Percentiles rank a stretch among this genome's conserved stretches.
These are phyloP conservation scores for Echium plantagineum DNA, from an alignment of 257 asterid species.

Conservation along the genomic window DNA sequence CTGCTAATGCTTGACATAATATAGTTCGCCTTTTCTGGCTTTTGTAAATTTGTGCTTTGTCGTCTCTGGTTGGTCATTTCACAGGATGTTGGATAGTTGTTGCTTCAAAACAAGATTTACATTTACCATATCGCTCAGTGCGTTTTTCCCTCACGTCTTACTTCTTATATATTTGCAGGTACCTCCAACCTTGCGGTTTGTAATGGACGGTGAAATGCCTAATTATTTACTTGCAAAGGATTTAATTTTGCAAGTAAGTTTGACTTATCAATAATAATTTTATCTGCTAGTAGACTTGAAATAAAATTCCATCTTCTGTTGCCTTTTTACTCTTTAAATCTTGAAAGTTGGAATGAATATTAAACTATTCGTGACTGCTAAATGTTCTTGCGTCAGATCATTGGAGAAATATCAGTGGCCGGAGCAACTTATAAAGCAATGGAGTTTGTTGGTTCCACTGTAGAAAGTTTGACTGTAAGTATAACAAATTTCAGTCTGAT, in stretches of 20 bases:
- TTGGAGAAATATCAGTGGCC: constrained; percentile 96
- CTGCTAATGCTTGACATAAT: background rate
- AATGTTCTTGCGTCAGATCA: constrained; percentile 43
- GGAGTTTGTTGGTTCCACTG: constrained; percentile 90
- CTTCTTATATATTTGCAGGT: constrained; percentile 40
- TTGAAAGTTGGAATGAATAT: background rate
- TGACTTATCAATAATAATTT: background rate
- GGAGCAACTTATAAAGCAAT: constrained; percentile 98
- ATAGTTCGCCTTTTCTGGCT: background rate
- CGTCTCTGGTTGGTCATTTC: background rate
- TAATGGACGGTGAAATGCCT: constrained; percentile 95
- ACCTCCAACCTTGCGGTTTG: constrained; percentile 91
- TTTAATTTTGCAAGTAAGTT: constrained; percentile 86
- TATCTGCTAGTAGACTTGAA: background rate
- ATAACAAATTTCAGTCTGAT: constrained; percentile 1
- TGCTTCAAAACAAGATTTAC: background rate
- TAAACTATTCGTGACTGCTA: background rate
- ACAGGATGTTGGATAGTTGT: background rate
- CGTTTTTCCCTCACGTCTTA: background rate
- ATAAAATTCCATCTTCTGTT: background rate
- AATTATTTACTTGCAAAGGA: constrained; percentile 89
- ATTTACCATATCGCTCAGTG: constrained; percentile 1
- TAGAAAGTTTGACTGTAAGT: constrained; percentile 85
- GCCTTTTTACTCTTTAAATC: background rate
- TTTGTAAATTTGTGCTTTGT: background rate